phyloP scores from a whole-genome alignment of 2,329 filamentous ascomycete genomes.

The Calonectria montana region DNA sequence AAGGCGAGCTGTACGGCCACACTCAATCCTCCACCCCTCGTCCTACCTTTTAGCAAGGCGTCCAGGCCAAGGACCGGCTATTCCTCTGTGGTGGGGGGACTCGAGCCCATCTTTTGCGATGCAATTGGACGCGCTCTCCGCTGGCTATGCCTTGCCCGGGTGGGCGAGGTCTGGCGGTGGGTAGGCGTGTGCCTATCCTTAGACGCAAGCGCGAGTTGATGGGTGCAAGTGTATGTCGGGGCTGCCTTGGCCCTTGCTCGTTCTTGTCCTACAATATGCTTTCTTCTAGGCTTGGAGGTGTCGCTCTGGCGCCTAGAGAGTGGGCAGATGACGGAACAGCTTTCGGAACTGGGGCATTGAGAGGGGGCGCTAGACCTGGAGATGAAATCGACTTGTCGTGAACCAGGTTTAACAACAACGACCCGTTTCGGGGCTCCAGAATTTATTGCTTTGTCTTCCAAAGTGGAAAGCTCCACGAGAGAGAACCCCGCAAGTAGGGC shows the following conservation, averaged over 20 bases:
- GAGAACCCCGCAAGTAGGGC: not conserved
- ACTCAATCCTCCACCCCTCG: not conserved
- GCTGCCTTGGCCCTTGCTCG: constrained; percentile 6
- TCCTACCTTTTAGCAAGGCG: not conserved
- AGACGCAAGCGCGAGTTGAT: not conserved
- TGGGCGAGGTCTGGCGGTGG: not conserved
- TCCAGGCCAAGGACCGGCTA: not conserved
- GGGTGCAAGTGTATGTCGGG: not conserved
- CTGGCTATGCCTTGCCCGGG: constrained; percentile 1
- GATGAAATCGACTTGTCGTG: constrained; percentile 7
- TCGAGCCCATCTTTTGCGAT: not conserved
- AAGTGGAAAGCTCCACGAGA: constrained; percentile 24
- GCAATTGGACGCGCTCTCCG: not conserved
- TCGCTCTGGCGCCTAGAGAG: not conserved
- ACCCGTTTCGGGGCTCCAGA: not conserved
- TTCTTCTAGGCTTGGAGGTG: not conserved
- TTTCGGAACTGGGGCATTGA: not conserved
- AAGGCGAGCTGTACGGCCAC: not conserved
- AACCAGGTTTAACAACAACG: not conserved
- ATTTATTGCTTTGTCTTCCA: not conserved
- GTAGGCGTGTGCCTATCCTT: not conserved
- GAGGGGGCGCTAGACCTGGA: not conserved
- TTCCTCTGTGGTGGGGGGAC: not conserved
- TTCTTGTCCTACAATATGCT: not conserved
- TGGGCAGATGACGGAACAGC: not conserved